These are phyloP conservation scores for Bjerkandera adusta DNA, from an alignment of 1,284 basidiomycete species.

Conservation along the genomic window DNA sequence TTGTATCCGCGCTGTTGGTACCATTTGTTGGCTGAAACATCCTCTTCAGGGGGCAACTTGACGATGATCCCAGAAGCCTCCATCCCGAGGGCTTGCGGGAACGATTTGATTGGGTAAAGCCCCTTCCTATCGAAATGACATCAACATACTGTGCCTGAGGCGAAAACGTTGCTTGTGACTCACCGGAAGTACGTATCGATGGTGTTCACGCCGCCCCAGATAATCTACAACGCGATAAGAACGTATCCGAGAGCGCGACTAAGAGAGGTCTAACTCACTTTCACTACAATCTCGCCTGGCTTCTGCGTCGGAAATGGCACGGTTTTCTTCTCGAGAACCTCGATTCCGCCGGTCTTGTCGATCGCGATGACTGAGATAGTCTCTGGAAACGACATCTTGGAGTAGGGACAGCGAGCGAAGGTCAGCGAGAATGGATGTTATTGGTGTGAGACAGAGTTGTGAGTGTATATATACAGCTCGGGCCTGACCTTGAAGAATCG, in stretches of 20 bases:
- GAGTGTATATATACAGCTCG: background rate
- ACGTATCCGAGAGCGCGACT: background rate
- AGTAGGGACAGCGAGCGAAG: background rate
- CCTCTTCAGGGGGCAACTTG: conserved; percentile 61
- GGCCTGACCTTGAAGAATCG: background rate
- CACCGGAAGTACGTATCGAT: conserved; percentile 80
- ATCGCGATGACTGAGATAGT: conserved; percentile 59
- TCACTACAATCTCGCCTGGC: conserved; percentile 76
- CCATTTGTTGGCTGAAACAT: conserved; percentile 50
- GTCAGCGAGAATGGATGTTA: background rate
- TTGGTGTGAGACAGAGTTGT: background rate
- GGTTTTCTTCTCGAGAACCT: conserved; percentile 70
- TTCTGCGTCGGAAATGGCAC: conserved; percentile 62
- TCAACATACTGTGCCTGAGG: background rate
- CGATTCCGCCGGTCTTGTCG: conserved; percentile 66
- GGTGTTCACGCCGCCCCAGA: conserved; percentile 79
- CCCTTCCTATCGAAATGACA: conserved; percentile 42
- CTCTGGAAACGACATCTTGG: conserved; percentile 48
- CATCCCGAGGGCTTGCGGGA: conserved; percentile 78
- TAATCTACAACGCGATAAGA: conserved; percentile 40
- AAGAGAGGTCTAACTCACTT: conserved; percentile 41
- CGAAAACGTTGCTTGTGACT: conserved; percentile 1
- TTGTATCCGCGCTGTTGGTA: conserved; percentile 59
- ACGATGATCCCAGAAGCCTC: conserved; percentile 81
- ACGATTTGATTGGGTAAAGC: conserved; percentile 52